phyloP scores from a whole-genome alignment of 2,329 filamentous ascomycete species.

The Stemphylium lycopersici region DNA sequence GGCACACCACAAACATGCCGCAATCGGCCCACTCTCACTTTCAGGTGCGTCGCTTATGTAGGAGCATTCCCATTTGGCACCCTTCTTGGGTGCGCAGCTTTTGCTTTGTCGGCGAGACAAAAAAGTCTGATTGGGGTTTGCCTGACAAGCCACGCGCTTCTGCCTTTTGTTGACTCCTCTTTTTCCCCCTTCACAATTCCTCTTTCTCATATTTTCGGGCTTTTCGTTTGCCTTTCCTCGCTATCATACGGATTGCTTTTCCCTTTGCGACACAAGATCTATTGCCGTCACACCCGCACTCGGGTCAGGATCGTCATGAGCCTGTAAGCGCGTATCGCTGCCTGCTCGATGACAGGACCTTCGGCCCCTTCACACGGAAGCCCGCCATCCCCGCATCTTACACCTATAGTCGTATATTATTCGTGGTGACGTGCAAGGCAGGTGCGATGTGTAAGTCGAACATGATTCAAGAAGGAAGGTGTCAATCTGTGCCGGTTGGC shows the following conservation, averaged over 20 bases:
- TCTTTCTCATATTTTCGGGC: not conserved
- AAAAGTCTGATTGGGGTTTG: not conserved
- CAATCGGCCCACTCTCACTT: constrained; percentile 1
- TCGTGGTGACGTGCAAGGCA: no score
- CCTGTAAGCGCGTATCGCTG: constrained; percentile 11
- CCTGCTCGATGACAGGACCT: not conserved
- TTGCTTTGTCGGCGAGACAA: constrained; percentile 9
- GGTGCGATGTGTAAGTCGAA: no score
- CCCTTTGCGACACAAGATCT: constrained; percentile 13
- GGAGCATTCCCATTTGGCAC: not conserved
- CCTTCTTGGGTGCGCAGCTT: not conserved
- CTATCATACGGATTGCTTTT: constrained; percentile 16
- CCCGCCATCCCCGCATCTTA: no score
- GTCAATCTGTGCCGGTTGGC: no score
- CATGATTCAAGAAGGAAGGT: no score
- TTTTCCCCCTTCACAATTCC: not conserved
- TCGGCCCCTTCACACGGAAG: no score
- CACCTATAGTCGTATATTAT: no score
- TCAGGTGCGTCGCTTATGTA: constrained; percentile 5
- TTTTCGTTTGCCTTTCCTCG: not conserved
- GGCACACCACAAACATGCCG: not conserved
- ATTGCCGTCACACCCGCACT: constrained; percentile 11
- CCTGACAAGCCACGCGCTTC: not conserved
- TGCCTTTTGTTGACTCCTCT: constrained; percentile 7
- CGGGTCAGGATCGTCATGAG: not conserved